Evolutionary conservation across 129 eudicot species (phyloP).

Genomic region (Chrysanthemum makinoi): DNA sequence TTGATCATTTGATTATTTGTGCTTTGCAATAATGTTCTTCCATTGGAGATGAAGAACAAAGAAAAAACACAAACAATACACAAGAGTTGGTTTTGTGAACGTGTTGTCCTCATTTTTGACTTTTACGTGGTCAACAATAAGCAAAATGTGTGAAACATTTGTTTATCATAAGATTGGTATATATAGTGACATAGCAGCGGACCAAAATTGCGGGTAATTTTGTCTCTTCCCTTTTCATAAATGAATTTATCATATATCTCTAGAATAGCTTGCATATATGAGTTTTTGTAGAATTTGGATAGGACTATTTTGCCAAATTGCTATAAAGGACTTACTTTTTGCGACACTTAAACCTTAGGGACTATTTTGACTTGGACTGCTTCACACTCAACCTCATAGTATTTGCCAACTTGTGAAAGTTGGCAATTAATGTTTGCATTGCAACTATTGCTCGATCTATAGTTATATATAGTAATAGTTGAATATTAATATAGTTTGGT

Average conservation of each 20-base stretch:
- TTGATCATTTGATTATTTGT: slow-evolving; percentile 35
- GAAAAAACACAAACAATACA: slow-evolving; percentile 26
- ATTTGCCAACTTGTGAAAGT: too few relatives aligned
- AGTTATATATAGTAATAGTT: too few relatives aligned
- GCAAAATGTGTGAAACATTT: neutral
- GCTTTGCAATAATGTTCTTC: slow-evolving; percentile 14
- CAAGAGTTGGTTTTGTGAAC: slow-evolving; percentile 16
- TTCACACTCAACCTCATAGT: too few relatives aligned
- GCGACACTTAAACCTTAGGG: too few relatives aligned
- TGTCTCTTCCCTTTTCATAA: too few relatives aligned
- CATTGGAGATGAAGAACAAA: slow-evolving; percentile 27
- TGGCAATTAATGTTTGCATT: too few relatives aligned
- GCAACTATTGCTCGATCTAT: too few relatives aligned
- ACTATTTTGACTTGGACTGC: too few relatives aligned
- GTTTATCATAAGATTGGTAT: neutral
- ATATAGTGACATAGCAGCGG: neutral
- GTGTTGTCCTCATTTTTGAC: slow-evolving; percentile 17
- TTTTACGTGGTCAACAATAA: neutral
- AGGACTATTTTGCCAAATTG: too few relatives aligned
- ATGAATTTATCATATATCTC: too few relatives aligned
- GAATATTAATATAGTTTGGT: too few relatives aligned
- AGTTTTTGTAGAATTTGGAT: neutral
- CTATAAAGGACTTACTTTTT: slow-evolving; percentile 23
- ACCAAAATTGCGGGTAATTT: too few relatives aligned
- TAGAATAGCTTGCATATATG: slow-evolving; percentile 7